Evolutionary conservation across 179 eudicot genomes (phyloP), one percentile per base, ranked within the genome.

Genomic region (Silene noctiflora): DNA sequence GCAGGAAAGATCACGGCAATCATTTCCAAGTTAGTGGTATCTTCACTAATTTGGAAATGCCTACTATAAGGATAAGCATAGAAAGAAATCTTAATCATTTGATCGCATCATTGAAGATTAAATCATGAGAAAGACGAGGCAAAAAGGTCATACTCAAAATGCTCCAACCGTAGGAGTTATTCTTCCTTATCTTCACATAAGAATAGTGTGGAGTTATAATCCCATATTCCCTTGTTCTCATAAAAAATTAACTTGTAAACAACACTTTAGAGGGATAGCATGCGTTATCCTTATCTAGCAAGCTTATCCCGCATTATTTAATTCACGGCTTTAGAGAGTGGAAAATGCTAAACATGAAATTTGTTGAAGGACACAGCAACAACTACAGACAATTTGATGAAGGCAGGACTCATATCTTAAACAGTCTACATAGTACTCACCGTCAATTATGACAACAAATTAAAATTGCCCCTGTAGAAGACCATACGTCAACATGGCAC

Each of bases 351-450:
- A 56, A 56, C 60, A 56, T 56, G 60, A 16, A 16, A 17, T 56
- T 56, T 56, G 21, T 56, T 17, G 21, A 56, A 56, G n/a, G 60
- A 56, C 20, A n/a, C 60, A 56, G 60, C 60, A 56, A 64, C 42
- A 64, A 2, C 4, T 14, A 64, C 13, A 3, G 68, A 64, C 24
- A 61, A 61, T 61, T 21, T 61, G 19, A 64, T 14, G 20, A 56
- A 16, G 39, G 39, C 19, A 13, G 39, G 39, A 17, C 39, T 64
- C 68, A 64, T 56, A 56, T 64, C 33, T 24, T 24, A 27, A 64
- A 64, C 19, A 64, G 4, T 27, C n/a, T 64, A 64, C n/a, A 64
- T 64, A 67, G 4, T 67, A 35, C 42, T 67, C 51, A n/a, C 48
- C 24, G 19, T 3, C 51, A 67, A 33, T 10, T 67, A 16, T 67